Conservation (phyloP, 768 basidiomycete genomes). For the Mycena chlorophos region DNA sequence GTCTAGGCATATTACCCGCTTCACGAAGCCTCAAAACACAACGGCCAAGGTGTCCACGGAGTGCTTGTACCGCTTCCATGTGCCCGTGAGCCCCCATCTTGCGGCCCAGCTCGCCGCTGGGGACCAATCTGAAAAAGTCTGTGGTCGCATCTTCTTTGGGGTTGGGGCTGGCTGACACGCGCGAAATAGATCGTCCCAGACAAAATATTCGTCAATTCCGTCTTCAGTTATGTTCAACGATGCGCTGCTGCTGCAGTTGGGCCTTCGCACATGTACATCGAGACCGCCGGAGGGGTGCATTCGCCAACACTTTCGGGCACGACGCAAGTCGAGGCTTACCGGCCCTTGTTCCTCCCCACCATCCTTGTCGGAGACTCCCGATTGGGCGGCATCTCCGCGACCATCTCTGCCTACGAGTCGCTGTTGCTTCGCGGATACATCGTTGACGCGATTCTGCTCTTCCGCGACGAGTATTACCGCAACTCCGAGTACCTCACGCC, state of each 20-base stretch:
- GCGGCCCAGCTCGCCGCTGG: slow-evolving; percentile 59
- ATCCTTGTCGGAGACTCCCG: slow-evolving; percentile 85
- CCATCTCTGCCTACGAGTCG: slow-evolving; percentile 91
- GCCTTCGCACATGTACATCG: slow-evolving; percentile 72
- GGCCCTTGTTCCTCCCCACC: slow-evolving; percentile 84
- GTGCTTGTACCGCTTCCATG: slow-evolving; percentile 81
- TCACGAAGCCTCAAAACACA: slow-evolving; percentile 40
- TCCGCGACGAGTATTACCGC: slow-evolving; percentile 82
- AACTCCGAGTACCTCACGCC: slow-evolving; percentile 80
- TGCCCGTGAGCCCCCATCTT: slow-evolving; percentile 93
- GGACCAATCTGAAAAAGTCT: slow-evolving; percentile 33
- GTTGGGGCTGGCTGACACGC: neutral
- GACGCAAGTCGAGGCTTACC: slow-evolving; percentile 82
- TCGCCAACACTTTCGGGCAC: slow-evolving; percentile 83
- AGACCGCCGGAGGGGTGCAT: slow-evolving; percentile 96
- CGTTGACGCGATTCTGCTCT: slow-evolving; percentile 80
- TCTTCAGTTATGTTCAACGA: slow-evolving; percentile 60
- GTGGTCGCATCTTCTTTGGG: neutral
- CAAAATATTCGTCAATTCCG: slow-evolving; percentile 59
- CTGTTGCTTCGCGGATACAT: slow-evolving; percentile 87
- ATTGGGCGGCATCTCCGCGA: slow-evolving; percentile 90
- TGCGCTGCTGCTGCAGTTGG: slow-evolving; percentile 41
- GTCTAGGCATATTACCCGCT: slow-evolving; percentile 65
- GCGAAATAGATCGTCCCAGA: slow-evolving; percentile 57
- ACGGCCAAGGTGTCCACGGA: slow-evolving; percentile 48